Evolutionary conservation across 768 basidiomycete species (phyloP).

Genomic region (Amylocystis lapponica): DNA sequence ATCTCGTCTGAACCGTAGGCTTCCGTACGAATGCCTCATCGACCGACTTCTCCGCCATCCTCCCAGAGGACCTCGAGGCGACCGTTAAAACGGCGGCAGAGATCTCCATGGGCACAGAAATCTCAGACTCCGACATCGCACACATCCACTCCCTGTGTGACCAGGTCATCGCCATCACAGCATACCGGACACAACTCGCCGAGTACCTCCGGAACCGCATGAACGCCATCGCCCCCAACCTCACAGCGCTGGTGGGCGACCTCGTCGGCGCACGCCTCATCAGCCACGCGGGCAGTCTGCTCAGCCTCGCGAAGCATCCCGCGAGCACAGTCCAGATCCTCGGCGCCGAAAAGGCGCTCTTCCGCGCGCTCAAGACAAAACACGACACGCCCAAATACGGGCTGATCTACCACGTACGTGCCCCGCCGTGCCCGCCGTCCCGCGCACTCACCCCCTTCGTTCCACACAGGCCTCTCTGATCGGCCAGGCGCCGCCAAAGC

Average conservation of each 20-base stretch:
- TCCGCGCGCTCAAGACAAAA: slow-evolving; percentile 73
- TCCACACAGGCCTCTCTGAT: slow-evolving; percentile 76
- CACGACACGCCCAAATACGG: slow-evolving; percentile 99
- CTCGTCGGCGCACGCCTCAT: slow-evolving; percentile 72
- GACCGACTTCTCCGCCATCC: slow-evolving; percentile 82
- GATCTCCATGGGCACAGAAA: slow-evolving; percentile 99
- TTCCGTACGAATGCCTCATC: slow-evolving; percentile 91
- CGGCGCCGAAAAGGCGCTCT: slow-evolving; percentile 73
- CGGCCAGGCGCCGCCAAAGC: slow-evolving; percentile 94
- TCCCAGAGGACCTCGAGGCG: slow-evolving; percentile 96
- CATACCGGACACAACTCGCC: slow-evolving; percentile 90
- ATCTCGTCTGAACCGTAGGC: slow-evolving; percentile 36
- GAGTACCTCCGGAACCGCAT: slow-evolving; percentile 98
- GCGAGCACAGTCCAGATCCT: slow-evolving; percentile 77
- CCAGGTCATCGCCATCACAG: slow-evolving; percentile 94
- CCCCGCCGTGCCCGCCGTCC: no score
- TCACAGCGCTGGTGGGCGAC: slow-evolving; percentile 80
- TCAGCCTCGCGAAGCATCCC: slow-evolving; percentile 68
- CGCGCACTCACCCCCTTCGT: background rate
- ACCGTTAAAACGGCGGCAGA: slow-evolving; percentile 93
- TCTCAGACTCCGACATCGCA: slow-evolving; percentile 92
- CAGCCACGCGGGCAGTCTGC: slow-evolving; percentile 67
- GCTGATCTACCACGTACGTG: slow-evolving; percentile 93
- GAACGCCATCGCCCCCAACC: slow-evolving; percentile 96
- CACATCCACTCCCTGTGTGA: slow-evolving; percentile 97